A percentile compares a stretch with the other conserved stretches of the same genome.
These are phyloP conservation scores for Priceomyces fermenticarens DNA, from an alignment of 805 yeast genomes.

Conservation along the genomic window DNA sequence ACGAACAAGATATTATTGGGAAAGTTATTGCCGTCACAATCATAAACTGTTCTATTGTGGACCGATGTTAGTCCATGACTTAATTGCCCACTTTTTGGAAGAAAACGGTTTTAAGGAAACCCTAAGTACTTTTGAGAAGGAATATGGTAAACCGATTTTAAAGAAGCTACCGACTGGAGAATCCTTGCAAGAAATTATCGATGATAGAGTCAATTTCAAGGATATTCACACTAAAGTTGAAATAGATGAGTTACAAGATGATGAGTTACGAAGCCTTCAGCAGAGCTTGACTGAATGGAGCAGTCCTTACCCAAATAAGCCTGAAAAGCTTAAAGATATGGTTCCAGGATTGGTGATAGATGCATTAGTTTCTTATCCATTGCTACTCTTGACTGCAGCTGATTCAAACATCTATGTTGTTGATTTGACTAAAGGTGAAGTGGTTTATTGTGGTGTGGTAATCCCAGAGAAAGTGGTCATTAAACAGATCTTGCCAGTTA, in stretches of 20 bases:
- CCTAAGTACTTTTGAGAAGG: constrained; percentile 45
- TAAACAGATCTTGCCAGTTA: constrained; percentile 31
- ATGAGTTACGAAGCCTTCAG: constrained; percentile 10
- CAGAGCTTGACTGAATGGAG: constrained; percentile 23
- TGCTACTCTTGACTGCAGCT: constrained; percentile 17
- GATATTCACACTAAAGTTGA: constrained; percentile 10
- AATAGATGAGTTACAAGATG: constrained; percentile 7
- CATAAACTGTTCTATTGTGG: not conserved
- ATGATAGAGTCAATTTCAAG: constrained; percentile 33
- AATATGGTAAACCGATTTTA: constrained; percentile 36
- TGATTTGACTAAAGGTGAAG: constrained; percentile 12
- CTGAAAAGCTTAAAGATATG: constrained; percentile 6
- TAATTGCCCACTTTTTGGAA: constrained; percentile 60
- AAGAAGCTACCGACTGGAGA: constrained; percentile 23
- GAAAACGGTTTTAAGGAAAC: constrained; percentile 48
- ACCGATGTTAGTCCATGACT: constrained; percentile 20
- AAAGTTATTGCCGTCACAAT: too few relatives aligned
- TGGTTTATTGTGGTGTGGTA: constrained; percentile 16
- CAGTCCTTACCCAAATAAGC: constrained; percentile 25
- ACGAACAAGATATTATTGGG: too few relatives aligned
- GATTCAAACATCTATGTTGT: constrained; percentile 15
- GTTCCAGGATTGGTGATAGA: constrained; percentile 26
- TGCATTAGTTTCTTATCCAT: constrained; percentile 5
- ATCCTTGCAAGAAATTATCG: constrained; percentile 35
- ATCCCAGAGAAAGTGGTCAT: constrained; percentile 24